A percentile compares a stretch with the other conserved stretches of the same genome.
phyloP scores from a whole-genome alignment of 2,329 filamentous ascomycete species.

The Sporothrix pseudoabietina region DNA sequence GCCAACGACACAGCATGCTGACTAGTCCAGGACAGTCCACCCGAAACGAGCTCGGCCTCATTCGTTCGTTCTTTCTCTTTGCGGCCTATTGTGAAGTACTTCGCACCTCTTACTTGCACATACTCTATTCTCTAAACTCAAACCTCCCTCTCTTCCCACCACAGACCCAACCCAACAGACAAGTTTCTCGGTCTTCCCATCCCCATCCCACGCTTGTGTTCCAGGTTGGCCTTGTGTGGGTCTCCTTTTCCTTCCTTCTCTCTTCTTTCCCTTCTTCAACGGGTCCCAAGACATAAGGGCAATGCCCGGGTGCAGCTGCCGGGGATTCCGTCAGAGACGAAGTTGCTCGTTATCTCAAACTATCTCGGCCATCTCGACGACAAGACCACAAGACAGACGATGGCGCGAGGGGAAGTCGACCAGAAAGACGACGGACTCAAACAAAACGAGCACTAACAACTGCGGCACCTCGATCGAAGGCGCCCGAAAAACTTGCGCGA shows the following conservation, averaged over 20 bases:
- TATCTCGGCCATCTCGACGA: not conserved
- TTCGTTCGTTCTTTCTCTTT: slow-evolving; percentile 19
- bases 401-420: not conserved
- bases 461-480: not conserved
- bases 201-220: slow-evolving; percentile 2
- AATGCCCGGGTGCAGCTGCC: not conserved
- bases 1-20: not conserved
- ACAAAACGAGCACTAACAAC: not conserved
- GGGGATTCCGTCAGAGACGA: not conserved
- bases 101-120: not conserved
- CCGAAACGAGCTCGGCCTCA: slow-evolving; percentile 1
- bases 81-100: not conserved
- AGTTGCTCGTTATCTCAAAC: not conserved
- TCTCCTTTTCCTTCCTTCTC: not conserved
- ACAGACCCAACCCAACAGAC: slow-evolving; percentile 3
- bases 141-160: not conserved
- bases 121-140: not conserved
- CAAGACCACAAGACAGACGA: not conserved
- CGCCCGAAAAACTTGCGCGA: not conserved
- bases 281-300: not conserved
- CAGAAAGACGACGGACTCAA: not conserved
- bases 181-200: not conserved
- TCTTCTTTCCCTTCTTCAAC: not conserved
- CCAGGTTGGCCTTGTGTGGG: not conserved
- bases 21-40: slow-evolving; percentile 9